phyloP scores from a whole-genome alignment of 352 stramenopile genomes.

The Phytophthora meadii region DNA sequence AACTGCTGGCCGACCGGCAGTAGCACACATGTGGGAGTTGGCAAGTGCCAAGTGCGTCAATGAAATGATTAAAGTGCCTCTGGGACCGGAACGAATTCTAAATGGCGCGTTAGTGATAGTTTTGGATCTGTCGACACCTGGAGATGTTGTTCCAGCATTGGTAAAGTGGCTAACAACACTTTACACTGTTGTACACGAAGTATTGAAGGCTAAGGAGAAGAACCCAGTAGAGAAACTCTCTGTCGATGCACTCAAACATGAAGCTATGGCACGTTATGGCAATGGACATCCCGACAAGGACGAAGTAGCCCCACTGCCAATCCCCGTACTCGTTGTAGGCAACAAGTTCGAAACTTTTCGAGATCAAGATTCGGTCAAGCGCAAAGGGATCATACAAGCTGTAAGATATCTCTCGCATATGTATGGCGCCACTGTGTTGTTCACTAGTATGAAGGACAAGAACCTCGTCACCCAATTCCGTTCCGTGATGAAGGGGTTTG shows the following conservation, averaged over 20 bases:
- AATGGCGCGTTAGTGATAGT: conserved; percentile 81
- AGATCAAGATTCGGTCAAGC: conserved; percentile 86
- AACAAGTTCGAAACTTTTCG: conserved; percentile 93
- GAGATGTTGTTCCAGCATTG: conserved; percentile 80
- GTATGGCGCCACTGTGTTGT: conserved; percentile 88
- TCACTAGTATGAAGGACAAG: conserved; percentile 91
- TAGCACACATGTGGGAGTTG: conserved; percentile 94
- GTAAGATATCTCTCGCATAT: conserved; percentile 88
- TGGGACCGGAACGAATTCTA: conserved; percentile 79
- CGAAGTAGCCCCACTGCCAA: conserved; percentile 70
- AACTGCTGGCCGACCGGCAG: conserved; percentile 43
- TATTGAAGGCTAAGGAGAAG: conserved; percentile 72
- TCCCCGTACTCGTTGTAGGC: conserved; percentile 85
- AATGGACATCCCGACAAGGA: conserved; percentile 74
- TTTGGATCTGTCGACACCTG: conserved; percentile 83
- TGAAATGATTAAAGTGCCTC: conserved; percentile 87
- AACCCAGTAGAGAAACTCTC: conserved; percentile 67
- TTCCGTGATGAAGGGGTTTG: conserved; percentile 64
- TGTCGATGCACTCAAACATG: conserved; percentile 56
- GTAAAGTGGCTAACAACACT: conserved; percentile 81
- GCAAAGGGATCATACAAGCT: conserved; percentile 84
- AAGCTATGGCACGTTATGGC: conserved; percentile 64
- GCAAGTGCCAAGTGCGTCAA: conserved; percentile 78
- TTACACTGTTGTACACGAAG: conserved; percentile 59
- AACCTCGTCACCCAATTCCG: conserved; percentile 74